phyloP scores from a whole-genome alignment of 768 basidiomycete genomes.

The Exsudoporus frostii region DNA sequence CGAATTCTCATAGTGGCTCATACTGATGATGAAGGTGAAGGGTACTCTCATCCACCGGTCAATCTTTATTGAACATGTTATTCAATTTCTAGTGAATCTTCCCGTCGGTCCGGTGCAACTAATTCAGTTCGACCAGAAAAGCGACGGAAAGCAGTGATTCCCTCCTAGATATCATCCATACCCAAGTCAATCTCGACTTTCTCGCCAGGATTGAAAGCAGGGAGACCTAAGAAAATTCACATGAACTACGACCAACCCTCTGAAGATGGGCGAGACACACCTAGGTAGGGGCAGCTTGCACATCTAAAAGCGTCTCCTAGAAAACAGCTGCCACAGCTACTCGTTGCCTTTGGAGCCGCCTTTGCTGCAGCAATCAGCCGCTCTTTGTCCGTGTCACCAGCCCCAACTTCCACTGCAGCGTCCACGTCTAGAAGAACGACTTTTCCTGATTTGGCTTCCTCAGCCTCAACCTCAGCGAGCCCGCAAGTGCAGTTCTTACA shows the following conservation, averaged over 20 bases:
- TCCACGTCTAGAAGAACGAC: conserved; percentile 66
- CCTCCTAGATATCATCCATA: conserved; percentile 79
- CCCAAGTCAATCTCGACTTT: conserved; percentile 89
- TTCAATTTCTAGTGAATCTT: conserved; percentile 1
- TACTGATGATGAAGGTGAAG: neutral
- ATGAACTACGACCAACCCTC: conserved; percentile 8
- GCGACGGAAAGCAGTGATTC: neutral
- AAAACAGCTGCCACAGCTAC: conserved; percentile 97
- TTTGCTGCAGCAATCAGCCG: conserved; percentile 63
- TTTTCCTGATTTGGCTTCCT: conserved; percentile 60
- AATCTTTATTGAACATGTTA: conserved; percentile 1
- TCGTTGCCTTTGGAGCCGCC: conserved; percentile 82
- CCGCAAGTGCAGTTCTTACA: conserved; percentile 98
- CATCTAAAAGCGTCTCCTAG: conserved; percentile 98
- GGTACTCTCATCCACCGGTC: neutral
- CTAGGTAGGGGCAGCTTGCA: conserved; percentile 91
- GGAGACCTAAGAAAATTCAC: conserved; percentile 64
- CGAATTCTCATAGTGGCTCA: neutral
- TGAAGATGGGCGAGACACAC: conserved; percentile 47
- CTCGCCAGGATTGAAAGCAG: conserved; percentile 97
- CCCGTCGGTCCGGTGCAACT: neutral
- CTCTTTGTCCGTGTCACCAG: conserved; percentile 59
- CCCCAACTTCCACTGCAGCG: conserved; percentile 55
- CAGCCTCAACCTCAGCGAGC: conserved; percentile 88
- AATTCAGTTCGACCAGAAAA: neutral